Evolutionary conservation across 2,329 filamentous ascomycete species (phyloP).

Genomic region (Diaporthe australafricana): DNA sequence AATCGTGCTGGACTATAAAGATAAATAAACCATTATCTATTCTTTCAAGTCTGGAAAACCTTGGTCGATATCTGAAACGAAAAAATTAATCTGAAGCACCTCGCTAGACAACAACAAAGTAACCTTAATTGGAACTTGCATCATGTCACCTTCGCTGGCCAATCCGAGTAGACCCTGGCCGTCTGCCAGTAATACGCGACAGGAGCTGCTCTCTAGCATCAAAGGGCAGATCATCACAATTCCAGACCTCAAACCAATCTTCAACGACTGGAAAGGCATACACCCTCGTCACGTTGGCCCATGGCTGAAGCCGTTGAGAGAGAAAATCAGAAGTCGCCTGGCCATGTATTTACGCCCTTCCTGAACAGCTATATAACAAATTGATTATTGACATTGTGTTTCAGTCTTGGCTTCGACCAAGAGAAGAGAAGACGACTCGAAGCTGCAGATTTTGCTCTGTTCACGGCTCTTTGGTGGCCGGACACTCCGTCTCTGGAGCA

Average conservation of each 20-base stretch:
- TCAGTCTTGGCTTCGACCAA: constrained; percentile 29
- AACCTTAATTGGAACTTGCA: not conserved
- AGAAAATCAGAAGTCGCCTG: not conserved
- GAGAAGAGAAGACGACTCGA: constrained; percentile 39
- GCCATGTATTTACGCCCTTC: not conserved
- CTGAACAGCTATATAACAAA: not conserved
- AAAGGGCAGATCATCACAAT: constrained; percentile 25
- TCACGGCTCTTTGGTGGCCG: constrained; percentile 44
- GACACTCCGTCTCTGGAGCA: constrained; percentile 36
- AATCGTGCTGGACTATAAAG: no score
- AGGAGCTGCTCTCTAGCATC: constrained; percentile 21
- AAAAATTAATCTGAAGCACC: no score
- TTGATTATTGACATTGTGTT: not conserved
- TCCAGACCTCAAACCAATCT: constrained; percentile 28
- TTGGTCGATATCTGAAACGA: no score
- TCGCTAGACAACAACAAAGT: no score
- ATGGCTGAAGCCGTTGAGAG: constrained; percentile 12
- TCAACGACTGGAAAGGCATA: constrained; percentile 31
- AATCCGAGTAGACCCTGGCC: not conserved
- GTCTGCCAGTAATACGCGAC: not conserved
- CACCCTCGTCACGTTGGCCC: not conserved
- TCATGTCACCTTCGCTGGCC: not conserved
- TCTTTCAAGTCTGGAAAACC: no score
- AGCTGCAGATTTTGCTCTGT: constrained; percentile 40
- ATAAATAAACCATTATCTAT: no score